These are phyloP conservation scores for Tulasnella sp. DNA, from an alignment of 768 basidiomycete genomes.

Conservation along the genomic window DNA sequence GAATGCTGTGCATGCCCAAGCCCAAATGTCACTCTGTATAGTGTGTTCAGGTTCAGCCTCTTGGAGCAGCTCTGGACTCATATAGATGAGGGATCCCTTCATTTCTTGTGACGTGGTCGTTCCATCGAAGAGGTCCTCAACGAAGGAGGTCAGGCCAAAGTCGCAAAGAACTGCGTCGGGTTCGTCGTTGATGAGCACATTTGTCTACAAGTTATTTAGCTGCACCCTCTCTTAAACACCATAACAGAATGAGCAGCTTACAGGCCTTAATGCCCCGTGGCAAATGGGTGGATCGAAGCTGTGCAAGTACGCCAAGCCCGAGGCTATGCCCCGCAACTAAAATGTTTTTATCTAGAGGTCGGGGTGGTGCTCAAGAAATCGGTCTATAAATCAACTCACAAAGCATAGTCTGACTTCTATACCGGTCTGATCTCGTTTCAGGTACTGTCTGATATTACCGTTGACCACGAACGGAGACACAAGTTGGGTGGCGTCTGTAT, in stretches of 20 bases:
- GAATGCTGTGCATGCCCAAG: neutral
- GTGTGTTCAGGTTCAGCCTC: neutral
- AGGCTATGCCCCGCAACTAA: neutral
- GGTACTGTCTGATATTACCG: neutral
- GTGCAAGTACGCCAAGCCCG: neutral
- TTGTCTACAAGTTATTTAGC: neutral
- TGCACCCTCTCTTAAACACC: neutral
- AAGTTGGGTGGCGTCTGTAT: neutral
- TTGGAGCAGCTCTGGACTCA: neutral
- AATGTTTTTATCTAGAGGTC: neutral
- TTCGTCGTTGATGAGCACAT: neutral
- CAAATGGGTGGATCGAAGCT: neutral
- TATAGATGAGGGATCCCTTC: neutral
- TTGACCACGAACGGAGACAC: neutral
- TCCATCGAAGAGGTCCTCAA: neutral
- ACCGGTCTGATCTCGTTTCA: neutral
- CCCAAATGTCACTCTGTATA: neutral
- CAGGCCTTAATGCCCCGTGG: neutral
- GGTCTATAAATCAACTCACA: neutral
- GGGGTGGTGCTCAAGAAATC: neutral
- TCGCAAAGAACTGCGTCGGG: neutral
- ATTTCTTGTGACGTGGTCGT: neutral
- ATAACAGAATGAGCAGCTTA: neutral
- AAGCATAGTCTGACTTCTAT: neutral
- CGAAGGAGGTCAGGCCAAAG: neutral